These are phyloP conservation scores for Coemansia sp. DNA, from an alignment of 192 early-diverging fungal species.

Conservation along the genomic window DNA sequence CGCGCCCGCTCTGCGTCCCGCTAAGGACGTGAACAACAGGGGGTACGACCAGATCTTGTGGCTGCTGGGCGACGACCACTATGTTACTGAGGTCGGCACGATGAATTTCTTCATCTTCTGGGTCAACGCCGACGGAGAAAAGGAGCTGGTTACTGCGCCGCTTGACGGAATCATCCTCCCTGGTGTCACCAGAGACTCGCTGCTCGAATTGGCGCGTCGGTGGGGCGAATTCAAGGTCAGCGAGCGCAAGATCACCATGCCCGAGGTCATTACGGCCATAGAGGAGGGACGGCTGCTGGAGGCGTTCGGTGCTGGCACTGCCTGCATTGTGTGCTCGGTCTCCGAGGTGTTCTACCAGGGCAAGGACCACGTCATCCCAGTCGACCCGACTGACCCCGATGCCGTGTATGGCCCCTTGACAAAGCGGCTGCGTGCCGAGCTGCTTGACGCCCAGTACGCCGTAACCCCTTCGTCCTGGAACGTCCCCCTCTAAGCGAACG, in stretches of 20 bases:
- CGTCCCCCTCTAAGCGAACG: constrained; percentile 19
- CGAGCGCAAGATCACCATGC: constrained; percentile 85
- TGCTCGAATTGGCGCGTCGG: constrained; percentile 72
- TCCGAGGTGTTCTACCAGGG: constrained; percentile 78
- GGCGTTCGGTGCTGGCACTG: constrained; percentile 98
- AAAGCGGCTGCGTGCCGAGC: constrained; percentile 75
- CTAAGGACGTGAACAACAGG: constrained; percentile 79
- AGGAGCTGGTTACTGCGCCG: constrained; percentile 87
- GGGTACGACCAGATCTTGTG: constrained; percentile 96
- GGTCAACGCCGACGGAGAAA: constrained; percentile 80
- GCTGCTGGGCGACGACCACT: constrained; percentile 87
- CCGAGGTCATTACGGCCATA: constrained; percentile 70
- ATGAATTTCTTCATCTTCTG: constrained; percentile 96
- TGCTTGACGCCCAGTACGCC: constrained; percentile 96
- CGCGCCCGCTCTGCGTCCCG: constrained; percentile 62
- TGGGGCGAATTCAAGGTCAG: constrained; percentile 93
- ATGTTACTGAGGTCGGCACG: constrained; percentile 95
- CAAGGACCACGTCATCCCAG: constrained; percentile 73
- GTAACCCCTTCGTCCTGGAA: constrained; percentile 56
- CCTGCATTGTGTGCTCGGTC: constrained; percentile 93
- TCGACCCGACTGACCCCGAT: constrained; percentile 83
- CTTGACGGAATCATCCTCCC: constrained; percentile 96
- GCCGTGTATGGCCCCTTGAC: constrained; percentile 87
- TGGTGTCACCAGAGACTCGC: constrained; percentile 94
- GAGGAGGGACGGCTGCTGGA: constrained; percentile 81